These are phyloP conservation scores for Vigna mungo DNA, from an alignment of 306 rosid species.

Conservation along the genomic window DNA sequence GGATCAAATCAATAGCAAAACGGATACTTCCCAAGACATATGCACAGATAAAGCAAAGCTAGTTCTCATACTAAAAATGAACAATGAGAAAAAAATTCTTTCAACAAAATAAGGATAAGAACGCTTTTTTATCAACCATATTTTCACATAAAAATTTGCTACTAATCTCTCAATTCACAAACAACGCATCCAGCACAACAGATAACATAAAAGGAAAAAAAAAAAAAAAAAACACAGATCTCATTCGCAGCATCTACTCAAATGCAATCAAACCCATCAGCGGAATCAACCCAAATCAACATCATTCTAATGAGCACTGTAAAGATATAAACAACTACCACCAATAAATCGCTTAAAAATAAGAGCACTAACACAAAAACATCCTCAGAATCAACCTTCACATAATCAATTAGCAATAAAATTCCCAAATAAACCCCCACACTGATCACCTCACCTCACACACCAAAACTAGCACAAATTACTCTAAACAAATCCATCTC, in stretches of 20 bases:
- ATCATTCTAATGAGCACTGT: neutral
- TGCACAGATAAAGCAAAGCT: neutral
- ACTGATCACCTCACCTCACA: constrained; percentile 6
- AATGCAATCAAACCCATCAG: constrained; percentile 1
- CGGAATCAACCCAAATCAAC: neutral
- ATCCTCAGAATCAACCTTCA: neutral
- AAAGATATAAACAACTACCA: neutral
- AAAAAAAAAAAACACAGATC: constrained; percentile 18
- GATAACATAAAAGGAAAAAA: constrained; percentile 16
- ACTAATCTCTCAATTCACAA: constrained; percentile 6
- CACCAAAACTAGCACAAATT: constrained; percentile 15
- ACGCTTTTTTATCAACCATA: neutral
- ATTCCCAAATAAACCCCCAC: constrained; percentile 28
- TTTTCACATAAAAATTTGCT: neutral
- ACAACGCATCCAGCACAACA: neutral
- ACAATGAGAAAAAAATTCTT: neutral
- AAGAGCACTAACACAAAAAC: constrained; percentile 14
- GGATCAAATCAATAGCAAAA: neutral
- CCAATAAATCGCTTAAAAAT: neutral
- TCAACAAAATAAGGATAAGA: constrained; percentile 16
- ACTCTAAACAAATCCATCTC: neutral
- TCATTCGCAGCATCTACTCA: neutral
- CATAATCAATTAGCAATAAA: constrained; percentile 3
- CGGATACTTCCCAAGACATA: neutral
- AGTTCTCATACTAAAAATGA: neutral